phyloP scores from a whole-genome alignment of 2,329 filamentous ascomycete species.

The Cladobotryum mycophilum region DNA sequence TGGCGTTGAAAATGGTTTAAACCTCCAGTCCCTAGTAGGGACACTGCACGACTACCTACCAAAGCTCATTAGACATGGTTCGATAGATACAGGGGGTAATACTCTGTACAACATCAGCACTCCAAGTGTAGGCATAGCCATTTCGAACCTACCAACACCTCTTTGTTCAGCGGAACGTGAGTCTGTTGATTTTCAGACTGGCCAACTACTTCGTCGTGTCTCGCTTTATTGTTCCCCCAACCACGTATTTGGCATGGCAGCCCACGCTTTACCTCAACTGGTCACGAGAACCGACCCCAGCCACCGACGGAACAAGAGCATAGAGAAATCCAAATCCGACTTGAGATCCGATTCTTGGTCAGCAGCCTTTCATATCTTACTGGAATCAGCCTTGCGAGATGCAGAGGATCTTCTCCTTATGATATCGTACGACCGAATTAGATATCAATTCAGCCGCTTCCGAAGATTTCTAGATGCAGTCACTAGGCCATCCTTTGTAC shows the following conservation, averaged over 20 bases:
- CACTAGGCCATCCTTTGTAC: slow-evolving; percentile 43
- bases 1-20: neutral
- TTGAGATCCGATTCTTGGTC: slow-evolving; percentile 40
- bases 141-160: slow-evolving; percentile 30
- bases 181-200: slow-evolving; percentile 40
- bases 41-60: slow-evolving; percentile 32
- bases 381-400: slow-evolving; percentile 52
- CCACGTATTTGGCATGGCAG: slow-evolving; percentile 38
- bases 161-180: slow-evolving; percentile 30
- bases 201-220: slow-evolving; percentile 39
- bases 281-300: neutral
- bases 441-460: slow-evolving; percentile 45
- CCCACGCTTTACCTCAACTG: slow-evolving; percentile 17
- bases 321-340: slow-evolving; percentile 19
- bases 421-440: slow-evolving; percentile 50
- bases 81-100: slow-evolving; percentile 21
- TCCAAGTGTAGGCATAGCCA: slow-evolving; percentile 30
- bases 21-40: neutral
- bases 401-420: slow-evolving; percentile 54
- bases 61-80: slow-evolving; percentile 33
- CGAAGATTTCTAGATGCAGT: slow-evolving; percentile 46
- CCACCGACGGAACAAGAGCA: neutral
- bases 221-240: slow-evolving; percentile 39
- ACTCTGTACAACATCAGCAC: slow-evolving; percentile 39
- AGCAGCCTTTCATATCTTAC: slow-evolving; percentile 48